These are phyloP conservation scores for Friedmanniomyces simplex DNA, from an alignment of 495 filamentous ascomycete species.

Conservation along the genomic window DNA sequence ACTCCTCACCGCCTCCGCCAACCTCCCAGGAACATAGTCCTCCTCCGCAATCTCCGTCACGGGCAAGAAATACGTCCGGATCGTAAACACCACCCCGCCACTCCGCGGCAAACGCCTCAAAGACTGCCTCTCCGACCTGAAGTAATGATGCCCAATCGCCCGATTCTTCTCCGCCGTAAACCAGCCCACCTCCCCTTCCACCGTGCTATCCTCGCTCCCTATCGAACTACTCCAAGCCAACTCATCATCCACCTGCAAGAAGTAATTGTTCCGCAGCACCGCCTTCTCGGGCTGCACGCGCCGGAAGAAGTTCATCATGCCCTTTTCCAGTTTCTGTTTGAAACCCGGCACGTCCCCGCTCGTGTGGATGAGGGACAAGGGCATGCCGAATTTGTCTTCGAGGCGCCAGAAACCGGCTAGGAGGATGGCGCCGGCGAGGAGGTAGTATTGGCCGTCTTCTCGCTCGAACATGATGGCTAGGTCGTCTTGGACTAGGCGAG, in stretches of 20 bases:
- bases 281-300: conserved; percentile 30
- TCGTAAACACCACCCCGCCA: conserved; percentile 54
- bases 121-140: conserved; percentile 70
- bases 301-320: conserved; percentile 35
- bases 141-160: conserved; percentile 64
- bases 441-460: conserved; percentile 71
- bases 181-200: conserved; percentile 48
- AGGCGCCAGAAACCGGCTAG: conserved; percentile 84
- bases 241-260: conserved; percentile 35
- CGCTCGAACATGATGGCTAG: conserved; percentile 78
- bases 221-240: conserved; percentile 55
- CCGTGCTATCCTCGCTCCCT: conserved; percentile 55
- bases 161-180: conserved; percentile 66
- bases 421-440: conserved; percentile 68
- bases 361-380: conserved; percentile 72
- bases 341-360: conserved; percentile 71
- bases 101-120: conserved; percentile 60
- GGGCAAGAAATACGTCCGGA: conserved; percentile 35
- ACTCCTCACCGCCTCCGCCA: conserved; percentile 45
- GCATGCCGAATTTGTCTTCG: conserved; percentile 77
- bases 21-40: conserved; percentile 31
- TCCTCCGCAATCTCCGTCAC: conserved; percentile 33
- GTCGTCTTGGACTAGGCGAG: conserved; percentile 74
- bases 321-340: conserved; percentile 63
- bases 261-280: conserved; percentile 35